A percentile compares a stretch with the other conserved stretches of the same genome.
phyloP scores from a whole-genome alignment of 75 land plant genomes.

The Pinus tabuliformis region DNA sequence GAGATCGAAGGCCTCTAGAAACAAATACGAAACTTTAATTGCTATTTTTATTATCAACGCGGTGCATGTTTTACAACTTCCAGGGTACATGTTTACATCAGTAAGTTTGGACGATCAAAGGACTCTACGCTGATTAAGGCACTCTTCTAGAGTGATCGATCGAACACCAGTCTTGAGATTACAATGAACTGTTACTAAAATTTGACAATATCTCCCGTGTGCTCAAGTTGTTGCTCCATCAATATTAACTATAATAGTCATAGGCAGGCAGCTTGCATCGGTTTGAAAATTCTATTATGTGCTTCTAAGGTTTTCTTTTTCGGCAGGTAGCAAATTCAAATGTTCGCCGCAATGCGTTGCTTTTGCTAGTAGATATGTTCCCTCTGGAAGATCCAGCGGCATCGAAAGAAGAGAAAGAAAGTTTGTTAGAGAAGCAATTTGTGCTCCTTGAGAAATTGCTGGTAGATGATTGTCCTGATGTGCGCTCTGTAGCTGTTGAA shows the following conservation, averaged over 20 bases:
- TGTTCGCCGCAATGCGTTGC: slow-evolving; percentile 83
- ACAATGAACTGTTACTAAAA: too few species aligned
- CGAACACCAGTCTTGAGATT: too few species aligned
- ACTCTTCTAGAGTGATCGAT: too few species aligned
- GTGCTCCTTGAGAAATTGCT: slow-evolving; percentile 70
- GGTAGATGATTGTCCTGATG: slow-evolving; percentile 72
- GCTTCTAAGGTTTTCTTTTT: neutral
- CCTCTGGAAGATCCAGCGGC: slow-evolving; percentile 88
- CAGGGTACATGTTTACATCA: too few species aligned
- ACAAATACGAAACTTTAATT: too few species aligned
- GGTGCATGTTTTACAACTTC: too few species aligned
- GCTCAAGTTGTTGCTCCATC: neutral
- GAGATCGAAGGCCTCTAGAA: too few species aligned
- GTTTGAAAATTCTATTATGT: neutral
- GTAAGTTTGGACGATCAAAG: too few species aligned
- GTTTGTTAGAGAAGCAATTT: slow-evolving; percentile 75
- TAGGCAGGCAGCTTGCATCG: neutral
- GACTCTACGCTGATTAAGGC: too few species aligned
- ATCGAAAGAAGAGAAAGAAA: slow-evolving; percentile 74
- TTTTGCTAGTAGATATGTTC: slow-evolving; percentile 77
- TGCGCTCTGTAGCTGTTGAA: slow-evolving; percentile 78
- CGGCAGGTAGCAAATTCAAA: slow-evolving; percentile 86
- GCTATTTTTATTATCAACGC: too few species aligned
- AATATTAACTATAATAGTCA: neutral
- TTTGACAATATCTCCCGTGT: too few species aligned